Conservation (phyloP, 441 rosid species). For the Viola pubescens region DNA sequence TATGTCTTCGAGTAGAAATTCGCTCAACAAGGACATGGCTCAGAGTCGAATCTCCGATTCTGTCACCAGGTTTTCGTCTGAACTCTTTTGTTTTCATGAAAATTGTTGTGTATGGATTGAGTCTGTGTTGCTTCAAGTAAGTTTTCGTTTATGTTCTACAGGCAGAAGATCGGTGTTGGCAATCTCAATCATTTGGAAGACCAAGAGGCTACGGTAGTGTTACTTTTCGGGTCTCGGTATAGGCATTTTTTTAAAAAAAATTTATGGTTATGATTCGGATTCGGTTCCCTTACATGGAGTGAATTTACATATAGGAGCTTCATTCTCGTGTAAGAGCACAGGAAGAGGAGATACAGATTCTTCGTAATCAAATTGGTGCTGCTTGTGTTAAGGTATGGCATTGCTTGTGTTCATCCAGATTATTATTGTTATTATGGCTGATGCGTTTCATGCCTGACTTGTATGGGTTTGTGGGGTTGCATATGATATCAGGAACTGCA, state of each 20-base stretch:
- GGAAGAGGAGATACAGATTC: conserved; percentile 68
- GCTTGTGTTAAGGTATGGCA: conserved; percentile 63
- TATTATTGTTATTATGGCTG: not conserved
- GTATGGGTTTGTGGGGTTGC: conserved; percentile 15
- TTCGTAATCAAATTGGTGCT: conserved; percentile 67
- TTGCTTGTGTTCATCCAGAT: conserved; percentile 8
- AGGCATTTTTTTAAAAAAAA: conserved; percentile 7
- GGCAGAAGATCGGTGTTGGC: conserved; percentile 34
- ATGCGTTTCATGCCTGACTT: conserved; percentile 15
- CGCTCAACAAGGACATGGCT: not conserved
- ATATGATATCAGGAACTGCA: conserved; percentile 69
- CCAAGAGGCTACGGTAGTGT: conserved; percentile 59
- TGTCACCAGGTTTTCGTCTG: not conserved
- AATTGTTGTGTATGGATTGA: not conserved
- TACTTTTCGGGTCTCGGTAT: conserved; percentile 11
- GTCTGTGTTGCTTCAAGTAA: conserved; percentile 9
- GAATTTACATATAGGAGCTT: conserved; percentile 45
- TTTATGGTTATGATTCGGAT: conserved; percentile 6
- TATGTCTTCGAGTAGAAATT: not conserved
- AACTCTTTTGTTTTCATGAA: not conserved
- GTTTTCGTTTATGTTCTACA: conserved; percentile 20
- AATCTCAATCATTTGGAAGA: conserved; percentile 38
- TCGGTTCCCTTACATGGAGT: conserved; percentile 17
- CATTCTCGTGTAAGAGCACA: conserved; percentile 51
- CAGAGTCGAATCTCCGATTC: not conserved